Evolutionary conservation across 129 eudicot species (phyloP), one percentile per base, ranked within the genome.

Genomic region (Lactuca sativa): DNA sequence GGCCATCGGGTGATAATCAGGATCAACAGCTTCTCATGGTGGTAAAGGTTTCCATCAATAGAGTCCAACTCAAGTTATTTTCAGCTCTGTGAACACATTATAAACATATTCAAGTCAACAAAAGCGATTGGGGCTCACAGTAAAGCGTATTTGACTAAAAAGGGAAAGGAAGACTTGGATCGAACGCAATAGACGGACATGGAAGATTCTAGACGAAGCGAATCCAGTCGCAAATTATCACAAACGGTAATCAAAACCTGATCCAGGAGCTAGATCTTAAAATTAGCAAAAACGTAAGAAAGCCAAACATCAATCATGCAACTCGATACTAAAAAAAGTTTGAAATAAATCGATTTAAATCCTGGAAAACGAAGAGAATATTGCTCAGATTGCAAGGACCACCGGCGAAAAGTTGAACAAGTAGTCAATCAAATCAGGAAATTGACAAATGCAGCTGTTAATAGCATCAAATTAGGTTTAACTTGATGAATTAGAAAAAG

Each of bases 1-100:
- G 59, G 90, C 84, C 90, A 85, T 85, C 4, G 40, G 61, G 74
- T 41, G 25, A 70, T 18, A 58, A 34, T 15, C 56, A 75, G 48
- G 67, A 64, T 74, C 80, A 38, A 77, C 57, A 73, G 43, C 59
- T 41, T 54, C 18, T 56, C 7, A 34, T 57, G 16, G 67, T 34
- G 18, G 6, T 51, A 37, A 59, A 17, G 9, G 9, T 14, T 15
- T 44, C 59, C 17, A 58, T 67, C 43, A 64, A 37, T 37, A 12
- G 48, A 33, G 11, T 57, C 36, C 33, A 21, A 48, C 21, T 2
- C 31, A 9, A 6, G 44, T 51, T 16, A 7, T 37, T 34, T 8
- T 15, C 76, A 70, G 10, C 25, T 34, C 69, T 36, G 67, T 43
- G 11, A 74, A 32, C 59, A 43, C 52, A 52, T 62, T 68, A 61